Conservation (phyloP, 1,284 basidiomycete genomes). For the Phellinidium pouzarii region DNA sequence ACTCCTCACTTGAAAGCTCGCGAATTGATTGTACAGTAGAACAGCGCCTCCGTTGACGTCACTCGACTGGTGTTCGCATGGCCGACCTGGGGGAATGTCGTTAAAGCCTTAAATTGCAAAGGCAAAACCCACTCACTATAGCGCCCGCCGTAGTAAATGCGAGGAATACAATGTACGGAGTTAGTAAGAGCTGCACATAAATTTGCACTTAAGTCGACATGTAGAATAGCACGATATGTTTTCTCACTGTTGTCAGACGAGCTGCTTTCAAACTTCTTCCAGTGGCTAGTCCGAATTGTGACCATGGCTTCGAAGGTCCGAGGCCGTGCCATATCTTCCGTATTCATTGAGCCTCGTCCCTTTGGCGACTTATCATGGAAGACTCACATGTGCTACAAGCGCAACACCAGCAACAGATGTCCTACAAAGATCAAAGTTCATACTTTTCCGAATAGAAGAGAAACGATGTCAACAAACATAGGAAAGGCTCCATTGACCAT, state of each 20-base stretch:
- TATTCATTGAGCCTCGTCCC: not conserved
- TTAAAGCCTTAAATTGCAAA: not conserved
- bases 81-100: slow-evolving; percentile 10
- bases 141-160: slow-evolving; percentile 13
- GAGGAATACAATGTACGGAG: slow-evolving; percentile 19
- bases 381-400: slow-evolving; percentile 19
- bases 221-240: not conserved
- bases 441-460: not conserved
- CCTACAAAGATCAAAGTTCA: slow-evolving; percentile 7
- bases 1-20: slow-evolving; percentile 11
- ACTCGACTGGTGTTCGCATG: slow-evolving; percentile 8
- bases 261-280: slow-evolving; percentile 9
- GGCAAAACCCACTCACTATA: slow-evolving; percentile 10
- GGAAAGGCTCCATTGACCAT: slow-evolving; percentile 20
- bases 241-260: slow-evolving; percentile 12
- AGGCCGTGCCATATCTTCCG: slow-evolving; percentile 17
- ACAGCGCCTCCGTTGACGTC: slow-evolving; percentile 6
- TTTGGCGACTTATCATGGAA: not conserved
- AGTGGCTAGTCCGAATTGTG: slow-evolving; percentile 17
- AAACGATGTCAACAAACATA: slow-evolving; percentile 9
- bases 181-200: slow-evolving; percentile 16
- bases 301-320: slow-evolving; percentile 16
- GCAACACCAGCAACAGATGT: slow-evolving; percentile 19
- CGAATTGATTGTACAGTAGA: slow-evolving; percentile 17
- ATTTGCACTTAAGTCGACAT: not conserved